Base-by-base conservation (phyloP, 208 protist genomes). In the Polymyxa betae region DNA sequence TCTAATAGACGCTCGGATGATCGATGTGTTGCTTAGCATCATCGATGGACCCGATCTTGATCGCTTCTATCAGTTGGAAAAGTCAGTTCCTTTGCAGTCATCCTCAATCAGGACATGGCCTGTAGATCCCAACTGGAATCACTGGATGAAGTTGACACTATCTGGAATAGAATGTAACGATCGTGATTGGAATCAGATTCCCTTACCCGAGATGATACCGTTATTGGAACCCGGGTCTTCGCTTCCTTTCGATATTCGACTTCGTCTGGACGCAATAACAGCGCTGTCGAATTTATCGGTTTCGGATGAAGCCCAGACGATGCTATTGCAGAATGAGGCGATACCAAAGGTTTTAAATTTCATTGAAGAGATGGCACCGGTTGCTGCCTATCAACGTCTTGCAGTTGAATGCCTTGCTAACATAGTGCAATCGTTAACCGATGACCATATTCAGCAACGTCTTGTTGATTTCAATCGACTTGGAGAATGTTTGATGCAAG, bases 351-450 rank as follows among this genome's bases (percentile, higher is more conserved):
- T 82, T 20, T n/a, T 38, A 35, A 38, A 35, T 35, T 82, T 82
- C 72, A 82, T 82, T n/a, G 35, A 82, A 5, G 72, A 35, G 12
- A 40, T n/a, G 35, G 5, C 35, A 45, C 16, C 10, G 12, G 12
- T 82, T 5, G 12, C n/a, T 20, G 5, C 16, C 72, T 40, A n/a
- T 43, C 72, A 82, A 43, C 5, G 72, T 5, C 72, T 29, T 29
- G 49, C 12, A 60, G 49, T n/a, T 35, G 5, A 82, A 20, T 82
- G 72, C 72, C 72, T 82, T n/a, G 72, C 72, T 20, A 82, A 82
- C 72, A 20, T 82, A n/a, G n/a, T 35, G 35, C 72, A 82, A 43
- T 82, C 72, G 72, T 45, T 82, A 43, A 40, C 72, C 5, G 72
- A 82, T 43, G 72, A 82, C 5, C 16, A 38, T 35, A 35, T 82